Base-by-base conservation (phyloP, 345 rosid genomes). In the Theobroma cacao region DNA sequence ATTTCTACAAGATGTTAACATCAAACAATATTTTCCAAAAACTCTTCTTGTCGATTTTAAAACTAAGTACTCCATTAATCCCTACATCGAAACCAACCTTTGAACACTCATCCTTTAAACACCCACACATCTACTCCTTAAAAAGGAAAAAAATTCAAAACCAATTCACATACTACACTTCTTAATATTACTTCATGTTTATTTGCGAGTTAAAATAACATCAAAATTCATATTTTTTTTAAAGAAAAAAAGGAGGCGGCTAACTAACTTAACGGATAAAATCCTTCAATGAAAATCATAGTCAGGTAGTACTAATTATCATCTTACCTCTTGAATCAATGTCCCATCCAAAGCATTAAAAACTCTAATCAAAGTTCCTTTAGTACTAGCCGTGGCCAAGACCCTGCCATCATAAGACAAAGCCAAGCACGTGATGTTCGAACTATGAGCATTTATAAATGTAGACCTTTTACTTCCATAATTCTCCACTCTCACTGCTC, bases 401-500 rank as follows among this genome's bases (percentile, higher is more conserved):
- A 89, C 80, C 80, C 85, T 89, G 0, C 99, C 98, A 74, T 96
- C 99, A 77, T 88, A 93, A 2, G 97, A 83, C 56, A 96, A 87
- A 5, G 95, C 89, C 2, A 96, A 94, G 85, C 97, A 94, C 5
- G 99, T 91, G 36, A 94, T 90, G 82, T 94, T 83, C 5, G 98
- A 96, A 79, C 93, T 95, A 74, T 96, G 99, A 8, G 99, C 98
- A 91, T 89, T 90, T 26, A 96, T 77, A 67, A 94, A 92, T 80
- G 91, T 96, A 9, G 95, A 88, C 75, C 95, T 87, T 79, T 91
- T 91, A 4, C 93, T 88, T 0, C 92, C 95, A 48, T 90, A 94
- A 75, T 92, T 97, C 83, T 96, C 99, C 12, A 91, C 89, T 79
- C 98, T 84, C 75, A 96, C 97, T 78, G 90, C 91, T 0, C 99